phyloP scores from a whole-genome alignment of 2,329 filamentous ascomycete species.

The Nannizziopsis arthrosporioides region DNA sequence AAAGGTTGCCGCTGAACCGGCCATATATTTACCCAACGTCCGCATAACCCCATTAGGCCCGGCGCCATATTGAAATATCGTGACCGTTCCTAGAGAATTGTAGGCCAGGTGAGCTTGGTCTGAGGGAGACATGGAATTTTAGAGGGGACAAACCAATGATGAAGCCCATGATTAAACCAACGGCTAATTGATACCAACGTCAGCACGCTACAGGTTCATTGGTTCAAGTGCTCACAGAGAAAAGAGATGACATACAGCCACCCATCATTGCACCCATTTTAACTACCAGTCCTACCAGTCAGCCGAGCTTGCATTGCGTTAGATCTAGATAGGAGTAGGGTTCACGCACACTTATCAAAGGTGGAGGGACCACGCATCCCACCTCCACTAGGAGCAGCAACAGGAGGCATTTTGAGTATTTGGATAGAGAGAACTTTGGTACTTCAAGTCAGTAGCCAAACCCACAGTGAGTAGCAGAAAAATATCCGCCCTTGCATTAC shows the following conservation, averaged over 20 bases:
- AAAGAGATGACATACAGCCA: slow-evolving; percentile 58
- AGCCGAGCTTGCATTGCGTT: not conserved
- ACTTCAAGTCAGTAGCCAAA: not conserved
- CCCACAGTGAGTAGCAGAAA: not conserved
- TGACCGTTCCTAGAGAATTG: slow-evolving; percentile 59
- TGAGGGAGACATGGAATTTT: not conserved
- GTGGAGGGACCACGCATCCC: slow-evolving; percentile 50
- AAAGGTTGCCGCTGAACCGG: slow-evolving; percentile 87
- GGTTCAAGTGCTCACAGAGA: not conserved
- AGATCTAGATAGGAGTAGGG: not conserved
- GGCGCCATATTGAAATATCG: slow-evolving; percentile 89
- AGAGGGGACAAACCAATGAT: slow-evolving; percentile 61
- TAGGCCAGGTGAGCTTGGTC: slow-evolving; percentile 8
- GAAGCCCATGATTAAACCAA: slow-evolving; percentile 93
- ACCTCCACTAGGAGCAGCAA: slow-evolving; percentile 41
- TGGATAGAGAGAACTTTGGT: not conserved
- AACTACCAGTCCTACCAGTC: slow-evolving; percentile 42
- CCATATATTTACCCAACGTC: slow-evolving; percentile 93
- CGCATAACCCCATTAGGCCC: slow-evolving; percentile 88
- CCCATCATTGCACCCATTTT: slow-evolving; percentile 99
- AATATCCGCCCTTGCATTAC: not conserved
- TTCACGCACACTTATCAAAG: slow-evolving; percentile 55
- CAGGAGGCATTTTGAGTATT: slow-evolving; percentile 41
- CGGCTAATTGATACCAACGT: slow-evolving; percentile 47
- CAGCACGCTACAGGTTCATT: slow-evolving; percentile 10